These are phyloP conservation scores for Akanthomyces dipterigenus DNA, from an alignment of 2,329 filamentous ascomycete genomes.

Conservation along the genomic window DNA sequence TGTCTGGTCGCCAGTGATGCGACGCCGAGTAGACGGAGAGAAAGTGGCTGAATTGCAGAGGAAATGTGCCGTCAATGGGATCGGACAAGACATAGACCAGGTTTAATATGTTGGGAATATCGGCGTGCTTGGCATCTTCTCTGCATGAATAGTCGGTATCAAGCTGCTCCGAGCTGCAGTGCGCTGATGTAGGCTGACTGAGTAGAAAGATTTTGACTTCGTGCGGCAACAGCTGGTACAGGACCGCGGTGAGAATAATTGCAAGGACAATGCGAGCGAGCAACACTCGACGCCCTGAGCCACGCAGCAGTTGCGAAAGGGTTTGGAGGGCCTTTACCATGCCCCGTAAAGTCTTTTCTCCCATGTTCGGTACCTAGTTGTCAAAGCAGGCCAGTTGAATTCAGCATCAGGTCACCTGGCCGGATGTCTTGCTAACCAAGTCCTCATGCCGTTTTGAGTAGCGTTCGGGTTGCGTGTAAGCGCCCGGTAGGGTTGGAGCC, in stretches of 20 bases:
- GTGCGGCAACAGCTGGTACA: not conserved
- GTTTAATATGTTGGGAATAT: slow-evolving; percentile 22
- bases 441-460: not conserved
- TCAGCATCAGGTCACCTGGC: not conserved
- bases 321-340: not conserved
- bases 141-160: not conserved
- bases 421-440: not conserved
- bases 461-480: not conserved
- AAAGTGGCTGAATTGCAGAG: slow-evolving; percentile 20
- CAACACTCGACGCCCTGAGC: not conserved
- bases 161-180: not conserved
- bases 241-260: not conserved
- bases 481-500: not conserved
- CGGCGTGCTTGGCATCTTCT: not conserved
- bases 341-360: not conserved
- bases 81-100: slow-evolving; percentile 19
- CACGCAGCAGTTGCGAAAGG: not conserved
- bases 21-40: slow-evolving; percentile 20
- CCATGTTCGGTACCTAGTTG: not conserved
- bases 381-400: not conserved
- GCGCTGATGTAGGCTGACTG: not conserved
- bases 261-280: not conserved
- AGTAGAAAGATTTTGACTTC: not conserved
- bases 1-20: slow-evolving; percentile 17
- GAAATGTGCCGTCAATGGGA: slow-evolving; percentile 14